Evolutionary conservation across 768 basidiomycete species (phyloP).

Genomic region (Amanita rimosa): DNA sequence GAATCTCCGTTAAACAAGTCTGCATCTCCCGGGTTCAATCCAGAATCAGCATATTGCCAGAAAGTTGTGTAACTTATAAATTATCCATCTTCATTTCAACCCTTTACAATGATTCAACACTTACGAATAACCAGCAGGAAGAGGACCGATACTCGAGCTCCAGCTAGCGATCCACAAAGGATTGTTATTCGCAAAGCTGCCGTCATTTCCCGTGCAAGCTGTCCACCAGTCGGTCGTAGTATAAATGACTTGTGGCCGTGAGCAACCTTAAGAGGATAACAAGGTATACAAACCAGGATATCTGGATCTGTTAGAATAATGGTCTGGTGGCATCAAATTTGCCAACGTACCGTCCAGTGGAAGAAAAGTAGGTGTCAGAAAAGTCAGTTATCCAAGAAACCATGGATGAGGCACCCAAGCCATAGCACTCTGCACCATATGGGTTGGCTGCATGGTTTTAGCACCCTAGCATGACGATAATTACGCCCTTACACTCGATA

Average conservation of each 20-base stretch:
- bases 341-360: conserved; percentile 31
- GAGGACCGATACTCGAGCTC: conserved; percentile 33
- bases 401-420: conserved; percentile 39
- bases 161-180: conserved; percentile 55
- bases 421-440: conserved; percentile 41
- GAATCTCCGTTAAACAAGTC: conserved; percentile 44
- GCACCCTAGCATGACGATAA: not conserved
- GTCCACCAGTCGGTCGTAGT: conserved; percentile 62
- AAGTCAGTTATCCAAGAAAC: conserved; percentile 56
- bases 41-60: conserved; percentile 50
- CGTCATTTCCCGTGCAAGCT: conserved; percentile 50
- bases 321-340: not conserved
- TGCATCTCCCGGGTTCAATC: conserved; percentile 46
- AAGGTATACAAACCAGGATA: conserved; percentile 24
- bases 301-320: conserved; percentile 12
- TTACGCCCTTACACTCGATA: conserved; percentile 39
- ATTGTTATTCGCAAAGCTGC: conserved; percentile 34
- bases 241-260: conserved; percentile 34
- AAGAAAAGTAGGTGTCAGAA: conserved; percentile 42
- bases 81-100: not conserved
- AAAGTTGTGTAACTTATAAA: conserved; percentile 35
- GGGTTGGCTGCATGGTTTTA: conserved; percentile 31
- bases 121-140: conserved; percentile 49
- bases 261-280: not conserved
- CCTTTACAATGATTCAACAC: conserved; percentile 7